Evolutionary conservation across 352 stramenopile species (phyloP), one percentile per base, ranked within the genome.

Genomic region (Phytophthora megakarya): DNA sequence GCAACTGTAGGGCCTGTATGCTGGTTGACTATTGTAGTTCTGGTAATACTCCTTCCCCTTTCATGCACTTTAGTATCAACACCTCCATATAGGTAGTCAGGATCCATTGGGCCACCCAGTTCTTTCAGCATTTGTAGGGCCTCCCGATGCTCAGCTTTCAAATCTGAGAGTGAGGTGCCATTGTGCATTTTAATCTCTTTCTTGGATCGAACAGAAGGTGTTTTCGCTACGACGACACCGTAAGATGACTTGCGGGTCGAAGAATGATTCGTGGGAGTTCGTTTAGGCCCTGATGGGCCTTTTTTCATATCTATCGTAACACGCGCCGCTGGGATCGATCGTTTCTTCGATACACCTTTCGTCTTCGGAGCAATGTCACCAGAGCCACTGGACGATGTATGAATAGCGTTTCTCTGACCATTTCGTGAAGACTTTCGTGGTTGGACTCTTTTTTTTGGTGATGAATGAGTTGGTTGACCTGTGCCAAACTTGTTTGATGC

Each of bases 71-170:
- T 58, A 9, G 59, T 13, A 32, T 74, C 54, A 7, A 52, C 19
- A 16, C 76, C 65, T 19, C 33, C 30, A 5, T 69, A 49, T 21
- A 73, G 52, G n/a, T 76, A 75, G 40, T 83, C 72, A 5, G 48
- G 51, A 32, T 90, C 80, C 11, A 86, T 15, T 7, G 84, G 80
- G 1, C 81, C 86, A 3, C 84, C 86, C 0, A 95, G 76, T 55
- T 92, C 84, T 23, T 88, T 70, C 1, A 95, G 74, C 65, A 95
- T 76, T 35, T 85, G 73, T 18, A 93, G 66, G 19, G 86, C 86
- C 21, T 80, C 81, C 3, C 75, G 81, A 57, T 95, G 86, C 23
- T 95, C 86, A 16, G 88, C 72, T 53, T 88, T 90, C 1, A 95
- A 55, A 54, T 89, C 82, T 3, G 82, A 79, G 21, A 95, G 70